Evolutionary conservation across 202 grass and related monocot species (phyloP), one percentile per base, ranked within the genome.

Genomic region (Elaeis oleifera): DNA sequence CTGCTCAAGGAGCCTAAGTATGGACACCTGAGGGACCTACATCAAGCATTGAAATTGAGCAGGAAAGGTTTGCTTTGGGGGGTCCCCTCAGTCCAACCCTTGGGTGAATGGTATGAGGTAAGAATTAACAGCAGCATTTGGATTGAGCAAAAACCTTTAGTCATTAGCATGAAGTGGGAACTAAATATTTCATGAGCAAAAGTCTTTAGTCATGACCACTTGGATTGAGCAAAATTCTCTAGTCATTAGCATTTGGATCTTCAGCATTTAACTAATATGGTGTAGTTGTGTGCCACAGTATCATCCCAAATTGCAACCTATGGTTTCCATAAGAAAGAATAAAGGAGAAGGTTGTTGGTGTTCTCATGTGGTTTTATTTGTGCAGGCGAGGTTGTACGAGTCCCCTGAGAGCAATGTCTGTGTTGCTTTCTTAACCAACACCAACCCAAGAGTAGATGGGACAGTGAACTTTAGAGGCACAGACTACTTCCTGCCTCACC

Each of bases 351-450:
- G 36, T 11, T 44, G 36, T 44, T 44, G 36, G 9, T 44, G 9
- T 44, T 2, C 13, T 44, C 36, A 44, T 44, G 36, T 13, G 36
- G 36, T 44, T 11, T 44, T 13, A 44, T 44, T 14, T 13, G 36
- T 77, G 19, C 68, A 97, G 92, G 84, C 79, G 11, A 58, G 82
- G 65, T 26, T 92, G 56, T 86, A 80, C 15, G 77, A 97, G 72
- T 51, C 65, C 3, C 21, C 68, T 0, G 69, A 84, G 0, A 44
- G 77, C 58, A 89, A 86, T 3, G 72, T 91, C 22, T 97, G 92
- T 63, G 88, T 97, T 58, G 88, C 94, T 52, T 97, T 97, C 79
- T 81, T 97, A 1, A 77, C 84, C 54, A 97, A 97, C 71, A 79
- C 74, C 63, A 75, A 97, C 64, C 59, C 67, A 54, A 92, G 78